phyloP scores from a whole-genome alignment of 1,284 basidiomycete species.

The Golubevia pallescens region DNA sequence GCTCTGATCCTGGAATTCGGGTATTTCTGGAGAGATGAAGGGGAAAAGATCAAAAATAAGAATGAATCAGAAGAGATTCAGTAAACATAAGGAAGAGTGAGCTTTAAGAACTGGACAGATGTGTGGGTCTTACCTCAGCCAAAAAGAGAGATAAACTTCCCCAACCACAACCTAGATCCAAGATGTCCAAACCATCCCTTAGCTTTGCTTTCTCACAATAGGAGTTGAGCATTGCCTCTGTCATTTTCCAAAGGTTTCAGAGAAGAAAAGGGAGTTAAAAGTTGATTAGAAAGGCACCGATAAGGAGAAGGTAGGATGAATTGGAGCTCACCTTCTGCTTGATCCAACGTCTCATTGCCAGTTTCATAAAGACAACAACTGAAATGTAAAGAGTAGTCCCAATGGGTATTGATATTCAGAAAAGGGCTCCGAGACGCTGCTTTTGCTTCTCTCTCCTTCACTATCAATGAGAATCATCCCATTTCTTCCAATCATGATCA shows the following conservation, averaged over 20 bases:
- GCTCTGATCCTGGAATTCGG: slow-evolving; percentile 74
- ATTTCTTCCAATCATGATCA: no score
- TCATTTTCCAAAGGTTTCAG: not conserved
- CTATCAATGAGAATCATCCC: no score
- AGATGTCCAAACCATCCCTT: slow-evolving; percentile 72
- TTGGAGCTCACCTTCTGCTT: slow-evolving; percentile 70
- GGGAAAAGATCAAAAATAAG: not conserved
- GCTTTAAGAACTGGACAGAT: no score
- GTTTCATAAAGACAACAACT: slow-evolving; percentile 77
- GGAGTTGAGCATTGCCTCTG: slow-evolving; percentile 71
- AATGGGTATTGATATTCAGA: no score
- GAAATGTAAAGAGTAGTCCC: no score
- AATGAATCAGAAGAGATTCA: not conserved
- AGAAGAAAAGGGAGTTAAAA: not conserved
- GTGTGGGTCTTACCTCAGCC: no score
- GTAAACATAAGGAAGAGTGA: no score
- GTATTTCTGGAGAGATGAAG: slow-evolving; percentile 70
- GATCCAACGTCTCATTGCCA: slow-evolving; percentile 72
- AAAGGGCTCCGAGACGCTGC: no score
- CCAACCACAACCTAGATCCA: slow-evolving; percentile 81
- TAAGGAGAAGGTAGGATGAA: no score
- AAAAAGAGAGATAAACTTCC: slow-evolving; percentile 76
- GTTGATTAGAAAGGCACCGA: not conserved
- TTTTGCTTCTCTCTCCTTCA: no score
- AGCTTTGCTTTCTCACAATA: slow-evolving; percentile 76